phyloP scores from a whole-genome alignment of 2,329 filamentous ascomycete species.

The Truncatella angustata region DNA sequence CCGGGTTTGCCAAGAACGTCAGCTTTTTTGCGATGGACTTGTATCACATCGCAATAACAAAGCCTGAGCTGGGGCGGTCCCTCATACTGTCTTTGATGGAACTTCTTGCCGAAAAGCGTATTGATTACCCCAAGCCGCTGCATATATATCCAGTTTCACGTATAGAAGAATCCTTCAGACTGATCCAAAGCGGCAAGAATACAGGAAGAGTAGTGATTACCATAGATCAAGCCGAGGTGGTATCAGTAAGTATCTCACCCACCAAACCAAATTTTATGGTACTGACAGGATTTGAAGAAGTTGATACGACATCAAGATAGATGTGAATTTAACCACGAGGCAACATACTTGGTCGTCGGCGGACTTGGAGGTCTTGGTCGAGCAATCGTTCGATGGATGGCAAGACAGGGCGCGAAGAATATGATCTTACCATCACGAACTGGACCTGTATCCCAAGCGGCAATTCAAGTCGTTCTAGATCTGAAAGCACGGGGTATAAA shows the following conservation, averaged over 20 bases:
- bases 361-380: conserved; percentile 27
- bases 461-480: conserved; percentile 9
- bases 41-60: background rate
- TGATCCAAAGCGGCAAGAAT: conserved; percentile 30
- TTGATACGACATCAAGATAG: conserved; percentile 15
- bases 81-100: background rate
- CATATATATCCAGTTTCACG: background rate
- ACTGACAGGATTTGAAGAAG: background rate
- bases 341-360: conserved; percentile 25
- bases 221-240: background rate
- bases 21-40: conserved; percentile 22
- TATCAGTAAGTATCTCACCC: background rate
- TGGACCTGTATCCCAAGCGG: conserved; percentile 10
- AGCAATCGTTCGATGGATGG: conserved; percentile 19
- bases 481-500: conserved; percentile 11
- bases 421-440: conserved; percentile 18
- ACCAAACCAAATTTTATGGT: background rate
- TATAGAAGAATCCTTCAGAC: conserved; percentile 15
- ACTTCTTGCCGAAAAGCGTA: background rate
- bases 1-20: conserved; percentile 36
- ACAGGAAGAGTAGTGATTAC: conserved; percentile 31
- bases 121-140: background rate
- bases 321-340: too few relatives aligned
- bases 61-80: background rate
- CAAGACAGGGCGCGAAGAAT: conserved; percentile 14